phyloP scores from a whole-genome alignment of 768 basidiomycete species.

The Kwoniella dejecticola region DNA sequence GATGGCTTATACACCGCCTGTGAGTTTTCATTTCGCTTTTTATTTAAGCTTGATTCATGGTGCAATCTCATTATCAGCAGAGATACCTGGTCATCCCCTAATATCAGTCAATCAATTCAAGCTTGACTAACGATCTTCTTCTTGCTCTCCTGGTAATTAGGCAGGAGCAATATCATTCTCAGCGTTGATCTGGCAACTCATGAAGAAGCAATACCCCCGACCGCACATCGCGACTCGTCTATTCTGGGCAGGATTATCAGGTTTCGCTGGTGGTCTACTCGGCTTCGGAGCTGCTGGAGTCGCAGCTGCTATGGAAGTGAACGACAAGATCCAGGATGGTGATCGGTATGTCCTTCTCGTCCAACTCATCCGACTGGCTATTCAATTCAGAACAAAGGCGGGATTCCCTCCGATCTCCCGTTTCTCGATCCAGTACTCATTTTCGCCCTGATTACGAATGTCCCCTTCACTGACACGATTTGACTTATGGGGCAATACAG shows the following conservation, averaged over 20 bases:
- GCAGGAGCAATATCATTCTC: conserved; percentile 15
- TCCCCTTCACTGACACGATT: too few species aligned
- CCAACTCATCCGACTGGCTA: too few species aligned
- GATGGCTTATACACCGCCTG: conserved; percentile 26
- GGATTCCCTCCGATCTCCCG: too few species aligned
- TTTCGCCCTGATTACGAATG: too few species aligned
- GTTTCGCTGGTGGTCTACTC: conserved; percentile 16
- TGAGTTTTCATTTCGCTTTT: conserved; percentile 6
- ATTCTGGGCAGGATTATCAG: conserved; percentile 15
- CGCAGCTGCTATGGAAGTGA: conserved; percentile 25
- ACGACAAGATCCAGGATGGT: conserved; percentile 24
- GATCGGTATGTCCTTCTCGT: conserved; percentile 16
- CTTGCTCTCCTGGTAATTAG: background rate
- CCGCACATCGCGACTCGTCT: conserved; percentile 17
- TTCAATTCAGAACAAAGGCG: too few species aligned
- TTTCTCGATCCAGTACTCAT: too few species aligned
- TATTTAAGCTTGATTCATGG: too few species aligned
- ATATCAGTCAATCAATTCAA: too few species aligned
- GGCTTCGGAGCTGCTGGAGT: conserved; percentile 25
- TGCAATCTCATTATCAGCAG: too few species aligned
- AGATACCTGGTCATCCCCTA: too few species aligned
- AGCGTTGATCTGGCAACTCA: conserved; percentile 17
- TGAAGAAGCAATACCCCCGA: conserved; percentile 25
- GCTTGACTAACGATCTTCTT: too few species aligned
- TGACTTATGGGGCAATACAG: too few species aligned